Evolutionary conservation across 495 filamentous ascomycete genomes (phyloP).

Genomic region (Lasiosphaeris hirsuta): DNA sequence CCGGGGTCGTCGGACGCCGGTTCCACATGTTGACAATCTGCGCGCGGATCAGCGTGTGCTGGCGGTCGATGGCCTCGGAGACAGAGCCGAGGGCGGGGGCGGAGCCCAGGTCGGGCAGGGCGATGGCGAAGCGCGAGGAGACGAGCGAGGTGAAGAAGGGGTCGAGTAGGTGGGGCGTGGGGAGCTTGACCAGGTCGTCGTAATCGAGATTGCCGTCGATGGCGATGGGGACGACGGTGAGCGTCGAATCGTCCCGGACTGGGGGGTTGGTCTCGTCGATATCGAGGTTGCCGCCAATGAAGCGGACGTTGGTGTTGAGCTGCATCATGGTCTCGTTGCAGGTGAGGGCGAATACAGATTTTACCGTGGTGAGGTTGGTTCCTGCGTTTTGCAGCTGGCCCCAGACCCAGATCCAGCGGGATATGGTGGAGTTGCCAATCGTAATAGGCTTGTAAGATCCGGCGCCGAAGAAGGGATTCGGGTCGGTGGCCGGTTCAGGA

Average conservation of each 20-base stretch:
- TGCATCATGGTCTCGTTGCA: conserved; percentile 28
- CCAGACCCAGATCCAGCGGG: conserved; percentile 25
- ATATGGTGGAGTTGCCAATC: not conserved
- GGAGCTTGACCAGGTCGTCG: conserved; percentile 11
- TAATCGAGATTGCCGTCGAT: conserved; percentile 19
- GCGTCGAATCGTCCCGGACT: conserved; percentile 14
- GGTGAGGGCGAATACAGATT: conserved; percentile 15
- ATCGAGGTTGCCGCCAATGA: conserved; percentile 16
- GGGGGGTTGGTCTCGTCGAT: conserved; percentile 21
- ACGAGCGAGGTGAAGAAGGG: conserved; percentile 25
- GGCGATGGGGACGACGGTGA: not conserved
- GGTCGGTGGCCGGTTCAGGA: not conserved
- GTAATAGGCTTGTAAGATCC: conserved; percentile 16
- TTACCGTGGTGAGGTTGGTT: conserved; percentile 5
- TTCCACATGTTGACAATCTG: conserved; percentile 21
- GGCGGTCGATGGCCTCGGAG: conserved; percentile 39
- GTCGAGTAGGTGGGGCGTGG: conserved; percentile 19
- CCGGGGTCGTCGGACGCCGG: conserved; percentile 13
- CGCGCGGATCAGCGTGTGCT: conserved; percentile 40
- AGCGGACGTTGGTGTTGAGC: conserved; percentile 16
- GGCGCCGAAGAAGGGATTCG: conserved; percentile 18
- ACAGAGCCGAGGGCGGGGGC: conserved; percentile 7
- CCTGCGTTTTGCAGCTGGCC: conserved; percentile 19
- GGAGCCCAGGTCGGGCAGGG: conserved; percentile 9
- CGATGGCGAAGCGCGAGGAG: conserved; percentile 19